phyloP scores from a whole-genome alignment of 1,139 yeast genomes.

The Williopsis jadinii region DNA sequence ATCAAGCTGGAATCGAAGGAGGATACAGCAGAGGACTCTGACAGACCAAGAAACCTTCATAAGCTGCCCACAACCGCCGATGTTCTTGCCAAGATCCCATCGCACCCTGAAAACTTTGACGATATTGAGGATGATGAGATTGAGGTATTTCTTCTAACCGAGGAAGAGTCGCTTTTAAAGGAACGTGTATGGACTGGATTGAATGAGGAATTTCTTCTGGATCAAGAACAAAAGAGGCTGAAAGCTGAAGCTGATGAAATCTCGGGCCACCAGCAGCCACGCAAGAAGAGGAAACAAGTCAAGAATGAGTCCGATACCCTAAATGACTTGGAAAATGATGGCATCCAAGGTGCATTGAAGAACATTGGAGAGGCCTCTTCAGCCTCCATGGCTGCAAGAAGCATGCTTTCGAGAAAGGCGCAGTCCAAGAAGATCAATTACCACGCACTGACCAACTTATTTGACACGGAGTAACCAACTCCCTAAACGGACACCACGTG shows the following conservation, averaged over 20 bases:
- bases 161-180: conserved; percentile 61
- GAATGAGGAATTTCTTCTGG: conserved; percentile 78
- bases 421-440: conserved; percentile 87
- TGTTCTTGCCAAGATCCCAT: conserved; percentile 45
- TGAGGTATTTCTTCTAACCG: conserved; percentile 49
- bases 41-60: conserved; percentile 18
- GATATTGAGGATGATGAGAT: conserved; percentile 84
- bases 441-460: conserved; percentile 63
- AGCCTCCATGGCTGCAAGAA: conserved; percentile 71
- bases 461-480: conserved; percentile 23
- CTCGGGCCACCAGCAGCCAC: conserved; percentile 58
- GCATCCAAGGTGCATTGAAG: conserved; percentile 26
- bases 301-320: conserved; percentile 23
- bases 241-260: conserved; percentile 82
- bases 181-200: conserved; percentile 84
- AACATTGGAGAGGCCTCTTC: conserved; percentile 48
- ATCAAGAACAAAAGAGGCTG: conserved; percentile 78
- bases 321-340: conserved; percentile 25
- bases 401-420: conserved; percentile 60
- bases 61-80: conserved; percentile 49
- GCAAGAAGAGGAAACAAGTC: conserved; percentile 28
- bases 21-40: conserved; percentile 19
- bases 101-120: conserved; percentile 54
- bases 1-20: conserved; percentile 17
- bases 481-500: not conserved